Evolutionary conservation across 768 basidiomycete species (phyloP).

Genomic region (Cyclocybe cylindracea): DNA sequence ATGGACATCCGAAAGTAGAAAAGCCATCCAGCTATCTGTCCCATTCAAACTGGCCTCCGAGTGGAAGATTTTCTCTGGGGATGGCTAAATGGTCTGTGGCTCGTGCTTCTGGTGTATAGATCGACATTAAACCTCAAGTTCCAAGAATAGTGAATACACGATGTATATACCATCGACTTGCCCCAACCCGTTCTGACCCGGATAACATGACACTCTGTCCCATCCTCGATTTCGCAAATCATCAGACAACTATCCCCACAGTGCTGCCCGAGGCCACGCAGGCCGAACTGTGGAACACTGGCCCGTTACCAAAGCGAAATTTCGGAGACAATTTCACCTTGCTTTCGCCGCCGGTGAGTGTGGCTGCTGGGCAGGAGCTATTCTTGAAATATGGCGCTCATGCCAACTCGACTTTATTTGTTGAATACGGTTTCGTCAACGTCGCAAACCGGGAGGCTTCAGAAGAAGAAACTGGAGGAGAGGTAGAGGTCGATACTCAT

Average conservation of each 20-base stretch:
- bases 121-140: constrained; percentile 4
- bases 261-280: constrained; percentile 43
- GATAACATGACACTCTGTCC: constrained; percentile 90
- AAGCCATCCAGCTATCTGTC: constrained; percentile 12
- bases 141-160: constrained; percentile 79
- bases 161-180: constrained; percentile 74
- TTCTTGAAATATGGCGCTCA: constrained; percentile 81
- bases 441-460: constrained; percentile 23
- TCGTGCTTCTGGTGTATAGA: constrained; percentile 2
- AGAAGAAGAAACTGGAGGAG: constrained; percentile 39
- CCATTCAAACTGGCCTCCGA: constrained; percentile 9
- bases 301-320: constrained; percentile 27
- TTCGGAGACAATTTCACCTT: constrained; percentile 52
- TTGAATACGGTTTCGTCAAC: constrained; percentile 90
- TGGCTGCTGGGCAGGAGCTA: constrained; percentile 64
- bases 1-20: constrained; percentile 6
- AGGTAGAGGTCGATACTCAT: constrained; percentile 63
- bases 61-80: constrained; percentile 74
- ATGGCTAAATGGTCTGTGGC: constrained; percentile 81
- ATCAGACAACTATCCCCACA: constrained; percentile 43
- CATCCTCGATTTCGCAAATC: constrained; percentile 90
- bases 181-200: constrained; percentile 46
- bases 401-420: constrained; percentile 73
- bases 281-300: constrained; percentile 36
- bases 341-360: constrained; percentile 43